Base-by-base conservation (phyloP, 305 asterid species). In the Salvia sclarea region DNA sequence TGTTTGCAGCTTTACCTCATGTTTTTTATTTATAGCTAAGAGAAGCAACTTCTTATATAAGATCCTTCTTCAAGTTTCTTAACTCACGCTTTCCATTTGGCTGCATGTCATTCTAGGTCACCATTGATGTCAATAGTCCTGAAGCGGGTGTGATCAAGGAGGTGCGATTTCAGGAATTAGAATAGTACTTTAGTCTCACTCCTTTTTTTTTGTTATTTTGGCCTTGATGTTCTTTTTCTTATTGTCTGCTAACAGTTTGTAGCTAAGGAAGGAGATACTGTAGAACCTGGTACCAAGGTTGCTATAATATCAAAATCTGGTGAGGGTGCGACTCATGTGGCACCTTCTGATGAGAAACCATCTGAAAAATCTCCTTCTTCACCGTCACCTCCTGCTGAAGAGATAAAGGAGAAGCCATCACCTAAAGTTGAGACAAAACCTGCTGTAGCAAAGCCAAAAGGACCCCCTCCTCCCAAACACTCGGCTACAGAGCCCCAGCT, bases 111-210 rank as follows among this genome's bases (percentile, higher is more conserved):
- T 75, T 69, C 55, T 82, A 94, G 97, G 99, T 94, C 68, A 91
- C 99, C 17, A 95, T 95, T 68, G 99, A 95, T 84, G 99, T 95
- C 72, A 78, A 86, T 70, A 91, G 99, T 81, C 99, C 99, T 72
- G 98, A 89, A 83, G 94, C 99, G 25, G 99, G 99, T 65, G 90
- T 95, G 44, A 89, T 95, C 81, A 88, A 89, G 76, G 74, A 95
- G 99, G 99, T 94, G 75, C 31, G 25, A n/a, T 50, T 43, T 69
- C 49, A 1, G 22, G 22, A 45, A 61, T 61, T 62, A 16, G 37
- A 64, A 44, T 59, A 11, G 12, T 53, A 45, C 33, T 62, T 45
- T 59, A 21, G 40, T 35, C 37, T 64, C 18, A 16, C 22, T 13
- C 55, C n/a, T n/a, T 40, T 21, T 21, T 53, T 30, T 49, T 78